These are phyloP conservation scores for Talaromyces proteolyticus DNA, from an alignment of 495 filamentous ascomycete species.

Conservation along the genomic window DNA sequence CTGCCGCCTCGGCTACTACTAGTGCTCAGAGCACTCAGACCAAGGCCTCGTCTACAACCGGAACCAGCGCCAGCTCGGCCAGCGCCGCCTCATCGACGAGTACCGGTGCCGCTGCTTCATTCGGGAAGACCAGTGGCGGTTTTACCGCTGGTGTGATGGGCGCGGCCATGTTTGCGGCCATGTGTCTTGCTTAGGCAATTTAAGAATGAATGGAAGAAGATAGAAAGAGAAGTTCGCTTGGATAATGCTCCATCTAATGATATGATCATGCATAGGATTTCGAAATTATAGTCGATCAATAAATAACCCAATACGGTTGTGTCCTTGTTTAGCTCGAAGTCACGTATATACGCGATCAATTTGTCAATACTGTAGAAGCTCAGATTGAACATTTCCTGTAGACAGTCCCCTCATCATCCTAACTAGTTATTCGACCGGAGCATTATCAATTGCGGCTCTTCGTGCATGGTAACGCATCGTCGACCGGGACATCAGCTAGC, in stretches of 20 bases:
- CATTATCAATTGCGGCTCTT: too few species aligned
- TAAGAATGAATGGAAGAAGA: background rate
- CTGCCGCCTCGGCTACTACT: too few species aligned
- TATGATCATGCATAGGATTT: background rate
- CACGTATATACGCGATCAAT: background rate
- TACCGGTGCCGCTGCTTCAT: slow-evolving; percentile 14
- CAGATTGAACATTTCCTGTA: too few species aligned
- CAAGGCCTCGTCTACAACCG: too few species aligned
- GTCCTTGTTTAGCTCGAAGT: background rate
- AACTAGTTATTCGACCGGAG: too few species aligned
- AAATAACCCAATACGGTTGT: too few species aligned
- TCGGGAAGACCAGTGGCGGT: slow-evolving; percentile 4
- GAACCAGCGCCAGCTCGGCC: background rate
- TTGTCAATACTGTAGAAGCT: background rate
- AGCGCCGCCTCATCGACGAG: slow-evolving; percentile 7
- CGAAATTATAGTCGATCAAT: too few species aligned
- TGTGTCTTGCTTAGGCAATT: background rate
- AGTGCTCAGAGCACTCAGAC: too few species aligned
- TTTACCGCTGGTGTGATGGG: background rate
- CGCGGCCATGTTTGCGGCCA: slow-evolving; percentile 5
- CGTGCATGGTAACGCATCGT: too few species aligned
- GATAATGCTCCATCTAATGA: background rate
- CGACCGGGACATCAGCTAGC: too few species aligned
- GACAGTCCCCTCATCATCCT: too few species aligned
- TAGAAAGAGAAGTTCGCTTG: too few species aligned